Percentiles rank a stretch among this genome's conserved stretches.
Evolutionary conservation across 176 grass and related monocot genomes (phyloP).

Genomic region (Melocanna baccifera): DNA sequence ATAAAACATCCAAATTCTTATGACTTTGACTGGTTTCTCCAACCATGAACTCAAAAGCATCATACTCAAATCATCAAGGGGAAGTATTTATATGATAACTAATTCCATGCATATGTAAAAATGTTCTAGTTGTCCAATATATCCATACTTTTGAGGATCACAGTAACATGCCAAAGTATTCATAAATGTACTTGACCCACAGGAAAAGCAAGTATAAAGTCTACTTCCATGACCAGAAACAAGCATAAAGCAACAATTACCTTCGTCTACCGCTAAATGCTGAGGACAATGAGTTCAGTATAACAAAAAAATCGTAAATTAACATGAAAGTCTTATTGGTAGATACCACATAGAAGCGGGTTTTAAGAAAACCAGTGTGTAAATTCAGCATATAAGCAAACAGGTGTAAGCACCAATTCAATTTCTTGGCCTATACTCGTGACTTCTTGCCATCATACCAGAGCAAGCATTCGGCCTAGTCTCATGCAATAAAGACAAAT

Average conservation of each 20-base stretch:
- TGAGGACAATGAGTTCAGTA: neutral
- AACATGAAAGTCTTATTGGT: constrained; percentile 1
- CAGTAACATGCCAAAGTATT: constrained; percentile 2
- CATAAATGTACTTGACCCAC: neutral
- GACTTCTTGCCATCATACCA: constrained; percentile 7
- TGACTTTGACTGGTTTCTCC: neutral
- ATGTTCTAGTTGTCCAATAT: constrained; percentile 4
- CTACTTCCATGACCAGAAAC: neutral
- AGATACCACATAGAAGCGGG: neutral
- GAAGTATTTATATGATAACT: constrained; percentile 21
- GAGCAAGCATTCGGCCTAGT: constrained; percentile 12
- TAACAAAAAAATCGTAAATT: neutral
- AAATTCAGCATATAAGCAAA: constrained; percentile 15
- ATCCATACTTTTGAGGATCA: constrained; percentile 23
- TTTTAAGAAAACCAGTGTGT: neutral
- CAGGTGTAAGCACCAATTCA: neutral
- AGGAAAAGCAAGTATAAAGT: constrained; percentile 6
- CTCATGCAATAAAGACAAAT: neutral
- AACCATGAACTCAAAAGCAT: constrained; percentile 8
- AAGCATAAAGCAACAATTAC: neutral
- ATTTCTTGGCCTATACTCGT: constrained; percentile 8
- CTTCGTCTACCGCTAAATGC: neutral
- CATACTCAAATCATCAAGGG: constrained; percentile 3
- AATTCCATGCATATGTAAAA: neutral
- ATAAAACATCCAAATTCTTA: constrained; percentile 20